Evolutionary conservation across 148 eudicot species (phyloP).

Genomic region (Amaranthus cruentus): DNA sequence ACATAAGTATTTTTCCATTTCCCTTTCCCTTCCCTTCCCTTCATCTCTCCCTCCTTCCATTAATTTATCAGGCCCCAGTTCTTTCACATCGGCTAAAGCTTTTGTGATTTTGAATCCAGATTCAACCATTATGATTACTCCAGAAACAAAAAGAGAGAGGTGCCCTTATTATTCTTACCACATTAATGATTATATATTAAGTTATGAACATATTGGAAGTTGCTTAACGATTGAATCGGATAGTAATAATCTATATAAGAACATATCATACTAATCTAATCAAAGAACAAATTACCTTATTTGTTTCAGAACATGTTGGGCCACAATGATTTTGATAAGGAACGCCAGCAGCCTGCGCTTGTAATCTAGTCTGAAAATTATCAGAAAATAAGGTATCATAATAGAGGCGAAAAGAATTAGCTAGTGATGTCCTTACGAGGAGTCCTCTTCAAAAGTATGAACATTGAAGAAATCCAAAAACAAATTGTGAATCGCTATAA

Average conservation of each 20-base stretch:
- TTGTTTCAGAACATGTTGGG: constrained; percentile 41
- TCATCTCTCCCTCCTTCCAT: no score
- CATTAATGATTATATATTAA: no score
- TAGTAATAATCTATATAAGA: background rate
- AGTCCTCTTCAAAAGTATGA: background rate
- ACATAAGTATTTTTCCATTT: no score
- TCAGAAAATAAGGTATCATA: background rate
- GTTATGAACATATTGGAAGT: no score
- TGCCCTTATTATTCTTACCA: no score
- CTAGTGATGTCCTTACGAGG: background rate
- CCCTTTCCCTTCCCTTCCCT: no score
- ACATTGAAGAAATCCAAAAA: background rate
- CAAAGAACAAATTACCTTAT: constrained; percentile 36
- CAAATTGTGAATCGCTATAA: background rate
- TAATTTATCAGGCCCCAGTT: no score
- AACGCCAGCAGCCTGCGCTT: constrained; percentile 95
- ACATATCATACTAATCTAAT: background rate
- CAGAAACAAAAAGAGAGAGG: no score
- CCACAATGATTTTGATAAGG: constrained; percentile 44
- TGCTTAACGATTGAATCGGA: background rate
- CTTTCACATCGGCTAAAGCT: no score
- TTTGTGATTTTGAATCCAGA: no score
- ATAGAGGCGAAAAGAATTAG: background rate
- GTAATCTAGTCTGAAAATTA: constrained; percentile 73
- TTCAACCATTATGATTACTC: no score